These are phyloP conservation scores for Hypoxylon trugodes DNA, from an alignment of 495 filamentous ascomycete genomes.

Conservation along the genomic window DNA sequence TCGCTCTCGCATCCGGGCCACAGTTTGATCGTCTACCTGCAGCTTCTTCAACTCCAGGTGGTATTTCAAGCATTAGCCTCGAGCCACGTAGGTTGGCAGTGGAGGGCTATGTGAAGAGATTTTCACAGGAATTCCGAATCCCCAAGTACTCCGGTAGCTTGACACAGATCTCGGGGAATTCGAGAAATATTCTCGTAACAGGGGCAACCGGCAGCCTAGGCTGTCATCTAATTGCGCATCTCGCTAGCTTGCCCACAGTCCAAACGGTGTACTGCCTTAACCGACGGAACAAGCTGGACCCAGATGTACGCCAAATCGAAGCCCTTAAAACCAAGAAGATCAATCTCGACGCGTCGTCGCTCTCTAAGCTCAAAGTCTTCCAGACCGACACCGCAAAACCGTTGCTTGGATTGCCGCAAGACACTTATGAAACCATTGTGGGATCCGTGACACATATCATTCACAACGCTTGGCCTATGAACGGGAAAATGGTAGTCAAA, in stretches of 20 bases:
- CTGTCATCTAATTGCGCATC: slow-evolving; percentile 49
- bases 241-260: slow-evolving; percentile 46
- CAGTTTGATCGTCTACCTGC: neutral
- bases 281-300: slow-evolving; percentile 34
- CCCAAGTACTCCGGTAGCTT: too few relatives aligned
- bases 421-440: too few relatives aligned
- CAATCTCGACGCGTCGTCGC: slow-evolving; percentile 7
- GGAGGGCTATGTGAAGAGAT: too few relatives aligned
- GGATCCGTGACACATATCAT: too few relatives aligned
- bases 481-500: too few relatives aligned
- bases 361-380: slow-evolving; percentile 50
- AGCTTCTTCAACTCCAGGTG: too few relatives aligned
- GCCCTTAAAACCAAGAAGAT: slow-evolving; percentile 43
- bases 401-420: too few relatives aligned
- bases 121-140: too few relatives aligned
- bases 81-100: too few relatives aligned
- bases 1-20: slow-evolving; percentile 51
- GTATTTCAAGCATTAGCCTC: too few relatives aligned
- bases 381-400: slow-evolving; percentile 48
- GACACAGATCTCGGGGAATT: too few relatives aligned
- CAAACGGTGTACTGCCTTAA: slow-evolving; percentile 55
- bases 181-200: slow-evolving; percentile 56
- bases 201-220: slow-evolving; percentile 57
- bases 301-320: slow-evolving; percentile 43
- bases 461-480: too few relatives aligned